Evolutionary conservation across 352 stramenopile species (phyloP).

Genomic region (Pythium sp.): DNA sequence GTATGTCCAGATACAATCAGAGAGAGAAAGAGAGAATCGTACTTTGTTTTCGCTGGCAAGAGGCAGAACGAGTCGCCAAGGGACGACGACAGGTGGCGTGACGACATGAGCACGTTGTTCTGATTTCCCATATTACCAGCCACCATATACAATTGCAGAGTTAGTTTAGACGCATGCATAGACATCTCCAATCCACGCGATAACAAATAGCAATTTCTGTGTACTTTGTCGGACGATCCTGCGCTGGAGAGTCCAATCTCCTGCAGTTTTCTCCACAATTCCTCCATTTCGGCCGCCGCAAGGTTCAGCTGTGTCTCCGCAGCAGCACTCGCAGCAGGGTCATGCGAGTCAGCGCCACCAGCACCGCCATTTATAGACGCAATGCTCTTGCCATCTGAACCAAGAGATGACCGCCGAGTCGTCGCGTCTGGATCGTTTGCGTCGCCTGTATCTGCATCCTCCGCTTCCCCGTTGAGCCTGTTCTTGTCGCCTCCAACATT

Average conservation of each 20-base stretch:
- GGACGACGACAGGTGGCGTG: slow-evolving; percentile 74
- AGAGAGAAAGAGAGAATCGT: neutral
- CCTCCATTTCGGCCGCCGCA: slow-evolving; percentile 78
- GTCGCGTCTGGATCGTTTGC: neutral
- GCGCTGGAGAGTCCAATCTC: slow-evolving; percentile 69
- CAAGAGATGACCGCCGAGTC: neutral
- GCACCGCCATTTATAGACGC: neutral
- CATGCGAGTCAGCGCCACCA: neutral
- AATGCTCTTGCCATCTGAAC: neutral
- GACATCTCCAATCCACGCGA: neutral
- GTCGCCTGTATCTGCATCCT: neutral
- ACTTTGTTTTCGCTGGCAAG: slow-evolving; percentile 53
- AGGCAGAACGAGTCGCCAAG: slow-evolving; percentile 85
- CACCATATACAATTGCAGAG: neutral
- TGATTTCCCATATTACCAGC: neutral
- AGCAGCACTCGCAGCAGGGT: slow-evolving; percentile 24
- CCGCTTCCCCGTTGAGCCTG: neutral
- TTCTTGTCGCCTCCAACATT: neutral
- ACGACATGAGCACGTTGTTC: slow-evolving; percentile 72
- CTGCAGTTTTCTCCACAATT: slow-evolving; percentile 75
- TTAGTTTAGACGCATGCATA: neutral
- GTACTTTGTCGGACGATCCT: slow-evolving; percentile 55
- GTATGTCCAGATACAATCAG: neutral
- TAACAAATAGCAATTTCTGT: neutral
- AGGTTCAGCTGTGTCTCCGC: slow-evolving; percentile 63